Evolutionary conservation across 225 moss, liverwort and hornwort genomes (phyloP), one percentile per base, ranked within the genome.

Genomic region (Marchantia polymorpha): DNA sequence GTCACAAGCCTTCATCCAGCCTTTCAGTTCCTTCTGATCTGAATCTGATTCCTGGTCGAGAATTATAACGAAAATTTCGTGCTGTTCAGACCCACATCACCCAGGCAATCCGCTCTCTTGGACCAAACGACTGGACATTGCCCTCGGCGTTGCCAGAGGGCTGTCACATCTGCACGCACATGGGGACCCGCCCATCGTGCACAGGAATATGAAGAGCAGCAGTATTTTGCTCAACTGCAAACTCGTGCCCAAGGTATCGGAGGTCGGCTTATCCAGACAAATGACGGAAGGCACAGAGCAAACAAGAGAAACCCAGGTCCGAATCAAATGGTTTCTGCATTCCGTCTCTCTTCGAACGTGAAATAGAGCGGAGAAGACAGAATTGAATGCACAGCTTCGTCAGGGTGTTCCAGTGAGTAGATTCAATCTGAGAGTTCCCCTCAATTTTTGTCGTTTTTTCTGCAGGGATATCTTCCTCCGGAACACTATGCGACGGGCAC

Each of bases 381-480:
- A 5, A 3, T 5, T 58, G 15, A 58, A 14, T 15, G 19, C 2
- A 39, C 39, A 39, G 39, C 39, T 39, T 39, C 39, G 58, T 58
- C 8, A 64, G 64, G 64, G 0, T 64, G 10, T 23, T 26, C 5
- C 64, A 56, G 56, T 56, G 19, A 1, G 56, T 56, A 19, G 56
- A 56, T 39, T 39, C 5, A 8, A 0, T 56, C 56, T 1, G 4
- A 13, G 64, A 9, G 20, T 23, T 23, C 4, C 17, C 27, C 64
- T 23, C n/a, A 3, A 14, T 0, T 64, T 64, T 20, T 9, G 17
- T 5, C 25, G 56, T 56, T 10, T 17, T 31, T 14, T 74, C 25
- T 78, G 65, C 78, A 78, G 78, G 78, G 78, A 10, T 79, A 79
- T 47, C 59, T 79, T 39, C 59, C 78, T 19, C 78, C 78, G 6